Base-by-base conservation (phyloP, 2,329 filamentous ascomycete genomes). In the Emmonsiellopsis sp. region DNA sequence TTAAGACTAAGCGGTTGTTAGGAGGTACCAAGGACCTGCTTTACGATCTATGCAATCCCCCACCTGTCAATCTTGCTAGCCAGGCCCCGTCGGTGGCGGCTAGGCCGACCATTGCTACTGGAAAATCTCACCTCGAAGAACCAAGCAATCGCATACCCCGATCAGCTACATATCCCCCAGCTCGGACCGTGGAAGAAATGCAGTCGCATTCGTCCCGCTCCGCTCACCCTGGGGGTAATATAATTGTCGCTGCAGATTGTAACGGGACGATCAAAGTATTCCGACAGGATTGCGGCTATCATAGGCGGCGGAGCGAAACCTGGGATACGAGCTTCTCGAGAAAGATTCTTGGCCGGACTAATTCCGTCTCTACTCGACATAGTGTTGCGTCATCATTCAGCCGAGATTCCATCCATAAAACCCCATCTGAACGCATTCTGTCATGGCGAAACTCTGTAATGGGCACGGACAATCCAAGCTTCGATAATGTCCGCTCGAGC, bases 11-110 rank as follows among this genome's bases (percentile, higher is more conserved):
- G 54, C 85, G 87, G 63, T 76, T 93, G 2, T 78, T 98, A 0
- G 84, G 86, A 50, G 79, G 81, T 11, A 94, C 90, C 0, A 87
- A 89, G 53, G 91, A 98, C 66, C 91, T 93, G 1, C 81, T 98
- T n/a, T 98, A 90, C 67, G 91, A 96, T 62, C 78, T 97, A 1
- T 97, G 93, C 76, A 97, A 97, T 62, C 93, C 93, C 5, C 93
- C 92, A 0, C 90, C 92, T 0, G 83, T 97, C 13, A 91, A 83
- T 6, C 76, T 97, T 15, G 77, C 91, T 57, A 90, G 86, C 59
- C 79, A 84, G 30, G 82, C 85, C 16, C 88, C 93, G 62, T 79
- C 79, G 13, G 66, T 71, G 50, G 78, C 77, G 1, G 79, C 79
- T 0, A 74, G 72, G 57, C 71, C 73, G 13, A 69, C 71, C 1